A percentile compares a stretch with the other conserved stretches of the same genome.
Conservation (phyloP, 345 rosid species). For the Populus euphratica region DNA sequence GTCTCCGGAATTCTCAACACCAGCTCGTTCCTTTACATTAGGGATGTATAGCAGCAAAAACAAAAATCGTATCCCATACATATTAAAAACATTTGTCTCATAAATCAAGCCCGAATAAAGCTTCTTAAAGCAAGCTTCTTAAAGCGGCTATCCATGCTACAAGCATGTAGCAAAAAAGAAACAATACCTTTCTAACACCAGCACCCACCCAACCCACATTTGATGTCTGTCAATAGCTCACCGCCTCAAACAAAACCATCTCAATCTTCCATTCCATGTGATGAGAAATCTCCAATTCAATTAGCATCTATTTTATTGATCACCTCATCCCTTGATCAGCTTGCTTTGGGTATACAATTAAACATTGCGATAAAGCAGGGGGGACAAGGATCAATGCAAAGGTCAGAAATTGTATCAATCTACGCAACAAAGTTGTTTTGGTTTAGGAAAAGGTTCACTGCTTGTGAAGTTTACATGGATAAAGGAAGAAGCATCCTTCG, state of each 20-base stretch:
- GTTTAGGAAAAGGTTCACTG: conserved; percentile 3
- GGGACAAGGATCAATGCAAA: neutral
- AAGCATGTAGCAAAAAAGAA: conserved; percentile 5
- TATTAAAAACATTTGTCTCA: conserved; percentile 4
- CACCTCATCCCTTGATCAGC: conserved; percentile 18
- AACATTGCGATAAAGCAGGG: conserved; percentile 14
- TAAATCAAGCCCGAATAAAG: neutral
- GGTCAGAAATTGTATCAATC: conserved; percentile 19
- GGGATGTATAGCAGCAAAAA: neutral
- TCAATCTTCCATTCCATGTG: conserved; percentile 15
- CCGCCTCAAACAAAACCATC: conserved; percentile 7
- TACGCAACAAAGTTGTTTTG: conserved; percentile 19
- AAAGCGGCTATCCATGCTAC: conserved; percentile 1
- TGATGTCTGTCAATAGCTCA: neutral
- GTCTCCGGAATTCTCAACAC: neutral
- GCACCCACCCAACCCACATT: neutral
- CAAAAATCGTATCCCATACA: conserved; percentile 5
- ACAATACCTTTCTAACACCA: conserved; percentile 1
- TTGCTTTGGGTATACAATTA: conserved; percentile 11
- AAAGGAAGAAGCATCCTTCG: conserved; percentile 97
- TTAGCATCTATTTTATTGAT: conserved; percentile 6
- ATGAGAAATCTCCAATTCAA: conserved; percentile 10
- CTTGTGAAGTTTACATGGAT: conserved; percentile 55
- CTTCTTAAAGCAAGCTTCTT: conserved; percentile 5
- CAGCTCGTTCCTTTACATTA: conserved; percentile 10